A percentile compares a stretch with the other conserved stretches of the same genome.
Conservation (phyloP, 176 grass and related monocot genomes). For the Triticum turgidum region DNA sequence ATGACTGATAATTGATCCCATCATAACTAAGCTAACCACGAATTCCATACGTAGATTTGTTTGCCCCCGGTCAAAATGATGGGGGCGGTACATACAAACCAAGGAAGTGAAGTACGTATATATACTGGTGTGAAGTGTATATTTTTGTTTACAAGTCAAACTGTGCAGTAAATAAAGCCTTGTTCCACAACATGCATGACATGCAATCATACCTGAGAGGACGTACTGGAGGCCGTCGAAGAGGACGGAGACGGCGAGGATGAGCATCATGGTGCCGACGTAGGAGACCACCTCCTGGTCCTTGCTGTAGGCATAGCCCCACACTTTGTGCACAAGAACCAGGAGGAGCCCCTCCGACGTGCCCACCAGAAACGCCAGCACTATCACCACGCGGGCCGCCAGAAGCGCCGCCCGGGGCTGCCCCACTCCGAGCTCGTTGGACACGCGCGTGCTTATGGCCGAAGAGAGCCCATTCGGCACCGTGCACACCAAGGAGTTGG, state of each 20-base stretch:
- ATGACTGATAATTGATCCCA: no score
- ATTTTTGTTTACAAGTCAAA: no score
- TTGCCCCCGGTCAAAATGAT: no score
- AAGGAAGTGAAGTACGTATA: no score
- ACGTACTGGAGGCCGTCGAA: slow-evolving; percentile 59
- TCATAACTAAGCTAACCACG: no score
- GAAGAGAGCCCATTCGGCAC: slow-evolving; percentile 36
- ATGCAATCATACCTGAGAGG: slow-evolving; percentile 52
- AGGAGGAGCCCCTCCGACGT: slow-evolving; percentile 32
- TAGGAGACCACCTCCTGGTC: slow-evolving; percentile 58
- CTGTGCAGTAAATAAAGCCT: no score
- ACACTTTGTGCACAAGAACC: slow-evolving; percentile 44
- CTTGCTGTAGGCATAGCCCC: slow-evolving; percentile 66
- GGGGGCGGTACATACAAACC: no score
- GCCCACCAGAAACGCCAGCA: slow-evolving; percentile 33
- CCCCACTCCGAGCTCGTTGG: slow-evolving; percentile 66
- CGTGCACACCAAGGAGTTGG: slow-evolving; percentile 46
- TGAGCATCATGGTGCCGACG: slow-evolving; percentile 45
- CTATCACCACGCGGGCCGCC: slow-evolving; percentile 42
- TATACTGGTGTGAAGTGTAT: no score
- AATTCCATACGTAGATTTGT: no score
- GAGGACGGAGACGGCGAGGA: slow-evolving; percentile 53
- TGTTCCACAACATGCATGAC: not conserved
- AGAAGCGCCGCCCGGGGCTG: slow-evolving; percentile 35
- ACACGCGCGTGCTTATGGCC: slow-evolving; percentile 59